phyloP scores from a whole-genome alignment of 1,284 basidiomycete species.

The Schizophyllum amplum region DNA sequence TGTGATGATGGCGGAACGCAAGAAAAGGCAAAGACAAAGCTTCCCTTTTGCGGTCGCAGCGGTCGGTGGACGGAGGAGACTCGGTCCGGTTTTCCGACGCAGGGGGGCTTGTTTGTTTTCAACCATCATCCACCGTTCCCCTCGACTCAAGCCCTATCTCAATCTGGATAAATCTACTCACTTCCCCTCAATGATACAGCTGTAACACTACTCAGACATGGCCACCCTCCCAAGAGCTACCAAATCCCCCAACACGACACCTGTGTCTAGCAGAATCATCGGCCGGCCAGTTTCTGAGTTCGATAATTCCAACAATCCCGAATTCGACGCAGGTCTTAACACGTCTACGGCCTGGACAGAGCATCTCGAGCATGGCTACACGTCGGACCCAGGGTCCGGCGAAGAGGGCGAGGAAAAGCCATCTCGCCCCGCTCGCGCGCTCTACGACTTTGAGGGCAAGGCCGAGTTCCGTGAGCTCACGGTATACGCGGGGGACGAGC shows the following conservation, averaged over 20 bases:
- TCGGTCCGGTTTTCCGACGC: no score
- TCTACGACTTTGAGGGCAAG: slow-evolving; percentile 70
- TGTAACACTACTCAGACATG: slow-evolving; percentile 11
- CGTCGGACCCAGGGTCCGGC: slow-evolving; percentile 28
- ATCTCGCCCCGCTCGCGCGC: slow-evolving; percentile 46
- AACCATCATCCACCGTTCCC: no score
- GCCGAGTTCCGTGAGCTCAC: slow-evolving; percentile 61
- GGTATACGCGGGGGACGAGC: slow-evolving; percentile 54
- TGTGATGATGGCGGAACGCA: no score
- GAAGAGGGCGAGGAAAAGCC: slow-evolving; percentile 28
- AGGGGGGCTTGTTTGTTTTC: no score
- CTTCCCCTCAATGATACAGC: no score
- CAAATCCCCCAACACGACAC: slow-evolving; percentile 13
- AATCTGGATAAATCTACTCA: no score
- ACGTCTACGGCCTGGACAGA: slow-evolving; percentile 69
- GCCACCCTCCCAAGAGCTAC: slow-evolving; percentile 20
- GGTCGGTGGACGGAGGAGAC: no score
- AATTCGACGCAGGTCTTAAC: slow-evolving; percentile 71
- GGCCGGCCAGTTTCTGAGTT: slow-evolving; percentile 13
- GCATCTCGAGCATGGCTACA: slow-evolving; percentile 37
- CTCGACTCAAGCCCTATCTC: no score
- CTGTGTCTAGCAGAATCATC: slow-evolving; percentile 11
- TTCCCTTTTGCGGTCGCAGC: no score
- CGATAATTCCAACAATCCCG: slow-evolving; percentile 18
- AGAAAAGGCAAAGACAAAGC: no score